Conservation (phyloP, 768 basidiomycete species). For the Thelephora ganbajun region DNA sequence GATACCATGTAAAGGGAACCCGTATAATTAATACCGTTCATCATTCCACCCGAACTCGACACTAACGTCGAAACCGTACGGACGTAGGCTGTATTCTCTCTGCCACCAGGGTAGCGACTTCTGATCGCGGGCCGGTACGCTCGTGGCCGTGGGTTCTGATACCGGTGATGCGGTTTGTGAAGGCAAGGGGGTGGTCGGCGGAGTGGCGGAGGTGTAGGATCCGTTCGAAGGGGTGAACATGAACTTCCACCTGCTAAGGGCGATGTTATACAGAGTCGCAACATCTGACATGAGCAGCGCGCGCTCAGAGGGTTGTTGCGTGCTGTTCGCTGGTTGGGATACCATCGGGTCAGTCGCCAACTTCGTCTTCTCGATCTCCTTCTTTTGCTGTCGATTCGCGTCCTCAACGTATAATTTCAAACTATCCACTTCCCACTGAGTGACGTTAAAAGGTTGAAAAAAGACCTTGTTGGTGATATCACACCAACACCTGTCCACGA, state of each 20-base stretch:
- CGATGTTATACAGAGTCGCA: background rate
- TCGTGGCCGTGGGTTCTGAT: background rate
- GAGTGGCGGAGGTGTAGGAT: background rate
- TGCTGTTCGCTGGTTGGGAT: background rate
- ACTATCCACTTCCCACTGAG: constrained; percentile 60
- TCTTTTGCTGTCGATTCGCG: constrained; percentile 20
- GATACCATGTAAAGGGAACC: too few relatives aligned
- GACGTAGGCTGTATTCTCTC: constrained; percentile 56
- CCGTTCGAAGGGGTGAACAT: background rate
- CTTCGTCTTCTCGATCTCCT: constrained; percentile 1
- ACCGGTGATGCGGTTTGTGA: background rate
- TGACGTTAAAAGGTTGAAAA: constrained; percentile 67
- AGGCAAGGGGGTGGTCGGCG: background rate
- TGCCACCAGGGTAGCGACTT: constrained; percentile 15
- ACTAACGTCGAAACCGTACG: constrained; percentile 57
- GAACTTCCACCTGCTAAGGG: background rate
- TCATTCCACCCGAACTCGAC: constrained; percentile 58
- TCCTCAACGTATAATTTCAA: constrained; percentile 29
- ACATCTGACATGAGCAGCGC: background rate
- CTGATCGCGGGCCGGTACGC: background rate
- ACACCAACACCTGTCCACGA: constrained; percentile 79
- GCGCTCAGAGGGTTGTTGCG: background rate
- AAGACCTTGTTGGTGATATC: constrained; percentile 50
- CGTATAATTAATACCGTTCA: too few relatives aligned
- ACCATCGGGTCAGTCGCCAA: background rate